These are phyloP conservation scores for Zizania latifolia DNA, from an alignment of 176 grass and related monocot species.

Conservation along the genomic window DNA sequence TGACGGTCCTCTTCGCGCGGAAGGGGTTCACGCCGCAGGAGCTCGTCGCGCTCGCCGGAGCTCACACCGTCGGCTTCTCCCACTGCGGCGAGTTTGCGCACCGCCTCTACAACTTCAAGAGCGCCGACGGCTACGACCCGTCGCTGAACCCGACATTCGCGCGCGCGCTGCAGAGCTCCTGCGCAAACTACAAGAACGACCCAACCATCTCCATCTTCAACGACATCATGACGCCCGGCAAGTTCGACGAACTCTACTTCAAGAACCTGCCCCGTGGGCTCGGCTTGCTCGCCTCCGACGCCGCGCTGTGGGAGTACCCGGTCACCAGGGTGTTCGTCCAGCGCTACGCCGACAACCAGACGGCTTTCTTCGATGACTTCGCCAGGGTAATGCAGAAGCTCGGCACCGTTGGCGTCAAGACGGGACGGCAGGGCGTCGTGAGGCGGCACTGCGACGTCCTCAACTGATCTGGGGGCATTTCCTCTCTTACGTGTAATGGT, in stretches of 20 bases:
- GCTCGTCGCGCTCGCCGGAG: constrained; percentile 85
- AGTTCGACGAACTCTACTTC: constrained; percentile 85
- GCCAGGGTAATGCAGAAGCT: constrained; percentile 77
- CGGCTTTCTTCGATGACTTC: constrained; percentile 89
- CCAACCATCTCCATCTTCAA: constrained; percentile 85
- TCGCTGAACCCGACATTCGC: constrained; percentile 64
- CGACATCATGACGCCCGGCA: constrained; percentile 65
- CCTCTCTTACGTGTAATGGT: not conserved
- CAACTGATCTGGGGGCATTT: constrained; percentile 13
- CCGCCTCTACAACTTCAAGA: constrained; percentile 50
- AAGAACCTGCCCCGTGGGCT: constrained; percentile 66
- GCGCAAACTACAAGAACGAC: constrained; percentile 57
- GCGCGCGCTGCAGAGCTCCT: constrained; percentile 57
- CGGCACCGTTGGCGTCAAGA: constrained; percentile 74
- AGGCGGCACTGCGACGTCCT: constrained; percentile 70
- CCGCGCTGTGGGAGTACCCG: constrained; percentile 56
- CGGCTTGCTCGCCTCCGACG: constrained; percentile 75
- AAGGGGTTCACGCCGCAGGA: constrained; percentile 53
- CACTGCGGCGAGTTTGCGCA: constrained; percentile 89
- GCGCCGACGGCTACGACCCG: constrained; percentile 41
- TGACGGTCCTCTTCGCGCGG: constrained; percentile 48
- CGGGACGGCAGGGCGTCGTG: constrained; percentile 57
- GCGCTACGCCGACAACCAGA: constrained; percentile 71
- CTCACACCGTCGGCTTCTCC: constrained; percentile 90
- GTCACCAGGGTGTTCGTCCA: constrained; percentile 54